Evolutionary conservation across 805 yeast species (phyloP).

Genomic region (Saccharomyces paradoxus): DNA sequence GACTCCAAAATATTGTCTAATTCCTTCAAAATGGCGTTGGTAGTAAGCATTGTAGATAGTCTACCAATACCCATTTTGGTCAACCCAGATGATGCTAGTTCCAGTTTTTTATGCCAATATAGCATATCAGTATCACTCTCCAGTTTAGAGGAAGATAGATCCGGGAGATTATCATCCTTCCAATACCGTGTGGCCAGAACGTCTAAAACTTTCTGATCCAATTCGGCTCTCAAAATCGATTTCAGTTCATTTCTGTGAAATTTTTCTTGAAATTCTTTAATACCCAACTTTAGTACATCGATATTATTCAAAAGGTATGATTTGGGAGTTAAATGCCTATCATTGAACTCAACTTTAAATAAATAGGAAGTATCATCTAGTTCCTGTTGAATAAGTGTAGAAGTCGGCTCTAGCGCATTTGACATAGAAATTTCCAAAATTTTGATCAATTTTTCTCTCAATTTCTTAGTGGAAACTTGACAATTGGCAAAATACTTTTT

Average conservation of each 20-base stretch:
- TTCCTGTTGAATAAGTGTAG: constrained; percentile 76
- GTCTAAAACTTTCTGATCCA: constrained; percentile 86
- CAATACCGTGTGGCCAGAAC: constrained; percentile 85
- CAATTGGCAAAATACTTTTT: constrained; percentile 54
- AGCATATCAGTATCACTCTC: constrained; percentile 45
- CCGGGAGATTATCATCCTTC: constrained; percentile 48
- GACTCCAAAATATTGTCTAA: constrained; percentile 62
- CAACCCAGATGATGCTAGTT: constrained; percentile 69
- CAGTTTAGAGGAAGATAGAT: constrained; percentile 45
- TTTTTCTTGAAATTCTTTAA: constrained; percentile 76
- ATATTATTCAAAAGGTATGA: constrained; percentile 88
- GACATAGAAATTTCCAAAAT: constrained; percentile 91
- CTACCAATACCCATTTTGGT: constrained; percentile 95
- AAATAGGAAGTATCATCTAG: constrained; percentile 87
- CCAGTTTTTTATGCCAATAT: constrained; percentile 84
- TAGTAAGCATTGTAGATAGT: constrained; percentile 71
- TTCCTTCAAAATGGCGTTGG: constrained; percentile 72
- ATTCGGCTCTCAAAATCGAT: constrained; percentile 66
- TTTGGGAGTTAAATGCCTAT: constrained; percentile 86
- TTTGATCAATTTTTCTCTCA: constrained; percentile 74
- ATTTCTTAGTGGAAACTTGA: constrained; percentile 62
- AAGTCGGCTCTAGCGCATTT: constrained; percentile 77
- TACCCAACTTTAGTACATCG: constrained; percentile 74
- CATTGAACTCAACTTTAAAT: constrained; percentile 95
- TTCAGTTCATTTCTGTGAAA: constrained; percentile 79